These are phyloP conservation scores for Zopfochytrium polystomum DNA, from an alignment of 371 early-diverging fungal species.

Conservation along the genomic window DNA sequence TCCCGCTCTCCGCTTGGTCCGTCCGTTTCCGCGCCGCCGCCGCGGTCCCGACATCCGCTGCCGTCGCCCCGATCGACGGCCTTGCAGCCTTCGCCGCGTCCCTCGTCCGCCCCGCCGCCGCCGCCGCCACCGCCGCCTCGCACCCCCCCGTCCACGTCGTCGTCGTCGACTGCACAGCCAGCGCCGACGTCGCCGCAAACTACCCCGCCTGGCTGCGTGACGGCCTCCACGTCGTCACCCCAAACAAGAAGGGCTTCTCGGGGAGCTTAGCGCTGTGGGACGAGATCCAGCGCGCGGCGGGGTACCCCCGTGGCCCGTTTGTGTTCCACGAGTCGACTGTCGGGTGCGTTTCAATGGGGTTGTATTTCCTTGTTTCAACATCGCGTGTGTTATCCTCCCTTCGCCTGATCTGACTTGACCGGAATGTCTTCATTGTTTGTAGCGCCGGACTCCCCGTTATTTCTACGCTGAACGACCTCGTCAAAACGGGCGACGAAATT, in stretches of 20 bases:
- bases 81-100: constrained; percentile 7
- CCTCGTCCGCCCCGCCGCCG: constrained; percentile 29
- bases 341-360: constrained; percentile 56
- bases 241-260: constrained; percentile 97
- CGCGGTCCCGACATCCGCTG: not conserved
- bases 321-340: constrained; percentile 93
- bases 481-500: constrained; percentile 90
- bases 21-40: no score
- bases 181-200: constrained; percentile 67
- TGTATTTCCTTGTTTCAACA: constrained; percentile 1
- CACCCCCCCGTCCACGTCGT: constrained; percentile 24
- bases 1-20: no score
- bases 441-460: constrained; percentile 94
- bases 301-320: constrained; percentile 35
- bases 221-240: constrained; percentile 88
- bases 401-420: not conserved
- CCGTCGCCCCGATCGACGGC: not conserved
- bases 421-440: no score
- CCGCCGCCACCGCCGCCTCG: constrained; percentile 68
- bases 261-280: constrained; percentile 66
- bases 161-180: constrained; percentile 90
- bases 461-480: constrained; percentile 80
- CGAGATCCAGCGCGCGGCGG: constrained; percentile 52
- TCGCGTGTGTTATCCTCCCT: not conserved
- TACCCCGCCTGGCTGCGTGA: constrained; percentile 79